Percentiles rank a stretch among this genome's conserved stretches.
phyloP scores from a whole-genome alignment of 495 filamentous ascomycete species.

The Umbilicaria muhlenbergii region DNA sequence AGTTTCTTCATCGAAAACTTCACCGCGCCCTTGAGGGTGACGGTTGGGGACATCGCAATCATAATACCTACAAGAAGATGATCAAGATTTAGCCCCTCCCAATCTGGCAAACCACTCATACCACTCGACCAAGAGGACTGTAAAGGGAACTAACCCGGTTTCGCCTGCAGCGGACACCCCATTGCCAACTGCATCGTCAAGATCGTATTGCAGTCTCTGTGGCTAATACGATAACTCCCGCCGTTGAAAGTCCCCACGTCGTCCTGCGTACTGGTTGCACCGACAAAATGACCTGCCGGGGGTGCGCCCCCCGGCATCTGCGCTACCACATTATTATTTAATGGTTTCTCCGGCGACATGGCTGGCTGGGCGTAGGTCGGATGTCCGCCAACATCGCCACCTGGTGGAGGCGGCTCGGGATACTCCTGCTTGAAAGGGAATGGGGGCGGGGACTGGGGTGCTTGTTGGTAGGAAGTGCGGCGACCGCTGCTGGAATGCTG shows the following conservation, averaged over 20 bases:
- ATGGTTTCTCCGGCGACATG: conserved; percentile 10
- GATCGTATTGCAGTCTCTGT: conserved; percentile 80
- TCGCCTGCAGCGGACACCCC: conserved; percentile 68
- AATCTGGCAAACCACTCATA: not conserved
- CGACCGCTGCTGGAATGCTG: not conserved
- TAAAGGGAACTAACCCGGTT: conserved; percentile 43
- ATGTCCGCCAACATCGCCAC: conserved; percentile 7
- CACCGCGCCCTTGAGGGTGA: conserved; percentile 64
- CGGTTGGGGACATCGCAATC: conserved; percentile 85
- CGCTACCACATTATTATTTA: conserved; percentile 11
- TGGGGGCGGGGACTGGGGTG: conserved; percentile 8
- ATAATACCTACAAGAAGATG: conserved; percentile 44
- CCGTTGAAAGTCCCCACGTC: conserved; percentile 92
- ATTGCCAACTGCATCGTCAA: conserved; percentile 80
- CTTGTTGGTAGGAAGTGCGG: conserved; percentile 1
- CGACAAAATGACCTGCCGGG: conserved; percentile 36
- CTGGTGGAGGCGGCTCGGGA: conserved; percentile 11
- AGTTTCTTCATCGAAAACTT: conserved; percentile 80
- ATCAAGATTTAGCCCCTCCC: not conserved
- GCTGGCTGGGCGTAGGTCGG: conserved; percentile 9
- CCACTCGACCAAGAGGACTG: not conserved
- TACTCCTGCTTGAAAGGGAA: conserved; percentile 5
- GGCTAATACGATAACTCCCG: conserved; percentile 82
- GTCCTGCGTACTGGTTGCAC: conserved; percentile 45
- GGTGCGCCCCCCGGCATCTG: conserved; percentile 31